Evolutionary conservation across 768 basidiomycete genomes (phyloP).

Genomic region (Termitomyces sp.): DNA sequence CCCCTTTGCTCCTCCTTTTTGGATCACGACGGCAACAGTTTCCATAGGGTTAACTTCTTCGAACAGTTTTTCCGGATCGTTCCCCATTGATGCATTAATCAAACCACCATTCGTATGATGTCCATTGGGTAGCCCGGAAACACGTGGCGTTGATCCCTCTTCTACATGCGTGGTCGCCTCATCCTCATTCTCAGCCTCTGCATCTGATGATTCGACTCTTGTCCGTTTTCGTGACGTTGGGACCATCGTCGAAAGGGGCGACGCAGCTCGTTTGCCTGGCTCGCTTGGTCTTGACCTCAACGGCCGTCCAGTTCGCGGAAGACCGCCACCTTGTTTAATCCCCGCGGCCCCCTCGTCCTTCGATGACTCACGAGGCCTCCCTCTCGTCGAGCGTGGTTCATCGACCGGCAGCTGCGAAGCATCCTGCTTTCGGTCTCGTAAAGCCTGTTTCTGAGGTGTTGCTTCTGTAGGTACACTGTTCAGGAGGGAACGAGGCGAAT

Average conservation of each 20-base stretch:
- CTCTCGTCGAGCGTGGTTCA: slow-evolving; percentile 10
- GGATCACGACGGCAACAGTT: neutral
- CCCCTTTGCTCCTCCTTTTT: slow-evolving; percentile 5
- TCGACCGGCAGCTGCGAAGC: neutral
- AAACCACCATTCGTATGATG: slow-evolving; percentile 7
- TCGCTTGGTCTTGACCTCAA: slow-evolving; percentile 10
- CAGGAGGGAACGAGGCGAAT: slow-evolving; percentile 5
- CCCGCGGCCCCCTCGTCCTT: slow-evolving; percentile 7
- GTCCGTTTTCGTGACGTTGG: slow-evolving; percentile 35
- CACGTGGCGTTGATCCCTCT: slow-evolving; percentile 3
- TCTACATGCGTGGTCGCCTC: neutral
- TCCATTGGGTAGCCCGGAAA: slow-evolving; percentile 9
- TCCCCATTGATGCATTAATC: neutral
- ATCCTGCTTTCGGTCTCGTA: slow-evolving; percentile 11
- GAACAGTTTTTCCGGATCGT: slow-evolving; percentile 3
- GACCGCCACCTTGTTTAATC: slow-evolving; percentile 1
- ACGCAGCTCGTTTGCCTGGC: slow-evolving; percentile 8
- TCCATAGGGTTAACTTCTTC: slow-evolving; percentile 1
- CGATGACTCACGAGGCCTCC: slow-evolving; percentile 5
- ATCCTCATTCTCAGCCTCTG: slow-evolving; percentile 14
- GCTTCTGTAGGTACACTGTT: slow-evolving; percentile 1
- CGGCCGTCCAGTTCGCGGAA: slow-evolving; percentile 1
- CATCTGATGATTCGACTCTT: slow-evolving; percentile 35
- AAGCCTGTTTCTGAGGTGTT: slow-evolving; percentile 7
- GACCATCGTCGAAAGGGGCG: slow-evolving; percentile 7